Conservation (phyloP, 129 eudicot species). For the Flaveria sonorensis region DNA sequence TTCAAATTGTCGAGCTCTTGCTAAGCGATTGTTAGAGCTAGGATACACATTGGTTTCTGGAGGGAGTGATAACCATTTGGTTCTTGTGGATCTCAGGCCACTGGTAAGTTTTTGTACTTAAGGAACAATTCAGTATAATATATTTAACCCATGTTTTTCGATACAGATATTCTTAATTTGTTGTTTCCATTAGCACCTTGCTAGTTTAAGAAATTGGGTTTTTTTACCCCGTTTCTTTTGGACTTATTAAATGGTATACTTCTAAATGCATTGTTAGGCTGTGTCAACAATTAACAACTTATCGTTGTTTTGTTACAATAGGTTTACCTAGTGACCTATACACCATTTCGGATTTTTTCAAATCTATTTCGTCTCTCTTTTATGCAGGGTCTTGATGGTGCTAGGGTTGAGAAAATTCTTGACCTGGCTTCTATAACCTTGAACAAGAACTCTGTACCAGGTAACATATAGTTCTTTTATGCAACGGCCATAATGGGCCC, state of each 20-base stretch:
- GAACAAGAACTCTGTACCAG: constrained; percentile 92
- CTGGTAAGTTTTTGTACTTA: constrained; percentile 39
- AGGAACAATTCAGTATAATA: background rate
- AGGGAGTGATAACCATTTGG: constrained; percentile 95
- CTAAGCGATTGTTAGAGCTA: constrained; percentile 58
- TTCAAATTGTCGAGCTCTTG: constrained; percentile 86
- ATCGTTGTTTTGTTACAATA: background rate
- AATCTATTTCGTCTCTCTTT: background rate
- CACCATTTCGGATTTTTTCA: background rate
- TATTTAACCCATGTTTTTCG: background rate
- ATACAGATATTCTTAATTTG: background rate
- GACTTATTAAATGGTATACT: background rate
- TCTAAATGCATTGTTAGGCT: background rate
- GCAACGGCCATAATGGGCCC: background rate
- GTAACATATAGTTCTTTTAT: constrained; percentile 24
- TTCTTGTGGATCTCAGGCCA: constrained; percentile 94
- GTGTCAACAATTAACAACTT: background rate
- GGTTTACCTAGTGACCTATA: background rate
- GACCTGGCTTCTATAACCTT: constrained; percentile 94
- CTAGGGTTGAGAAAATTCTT: constrained; percentile 91
- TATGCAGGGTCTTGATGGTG: constrained; percentile 79
- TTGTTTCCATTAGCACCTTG: background rate
- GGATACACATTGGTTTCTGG: constrained; percentile 92
- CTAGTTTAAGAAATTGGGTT: background rate
- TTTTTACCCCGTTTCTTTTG: background rate